Base-by-base conservation (phyloP, 139 green algal genomes). In the Chlorella sorokiniana region DNA sequence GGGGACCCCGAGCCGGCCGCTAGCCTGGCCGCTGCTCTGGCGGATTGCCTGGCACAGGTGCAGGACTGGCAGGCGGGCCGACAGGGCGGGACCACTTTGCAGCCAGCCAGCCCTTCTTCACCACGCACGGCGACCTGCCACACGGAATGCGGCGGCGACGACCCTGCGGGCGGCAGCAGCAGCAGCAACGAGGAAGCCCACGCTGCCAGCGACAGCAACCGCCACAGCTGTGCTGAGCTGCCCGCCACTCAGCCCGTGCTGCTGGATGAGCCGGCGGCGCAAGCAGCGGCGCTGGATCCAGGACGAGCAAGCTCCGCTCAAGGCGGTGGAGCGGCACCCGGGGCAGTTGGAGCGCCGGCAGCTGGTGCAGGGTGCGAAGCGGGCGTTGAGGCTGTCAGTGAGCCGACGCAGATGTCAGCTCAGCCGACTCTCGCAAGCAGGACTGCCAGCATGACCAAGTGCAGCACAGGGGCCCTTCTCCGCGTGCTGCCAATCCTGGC, bases 1-100 rank as follows among this genome's bases (percentile, higher is more conserved):
- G 52, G 4, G 51, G 73, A 54, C 37, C 0, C 48, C 73, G 4
- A 37, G 45, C 16, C 48, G 64, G 48, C n/a, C 54, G 11, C 29
- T 22, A 65, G 54, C 73, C 16, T 79, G 37, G 73, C 54, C 0
- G 73, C 51, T n/a, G 52, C 73, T 4, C 73, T 79, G 54, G 51
- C 73, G 11, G 40, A 37, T 37, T 79, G 73, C 54, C 27, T 79
- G 73, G 9, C 20, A 1, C 37, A 69, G 54, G 37, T 79, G 54
- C 25, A 79, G 37, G 52, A 3, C 10, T 23, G 52, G 37, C 35
- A 52, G 38, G 54, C 25, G 20, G 23, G 73, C 25, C 25, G 23
- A 25, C 7, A 42, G 33, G 0, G 40, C 31, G 10, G 71, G 62
- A 6, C n/a, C 22, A 14, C 4, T 18, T 27, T 42, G 18, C 52